Base-by-base conservation (phyloP, 441 rosid species). In the Eugenia klotzschiana region DNA sequence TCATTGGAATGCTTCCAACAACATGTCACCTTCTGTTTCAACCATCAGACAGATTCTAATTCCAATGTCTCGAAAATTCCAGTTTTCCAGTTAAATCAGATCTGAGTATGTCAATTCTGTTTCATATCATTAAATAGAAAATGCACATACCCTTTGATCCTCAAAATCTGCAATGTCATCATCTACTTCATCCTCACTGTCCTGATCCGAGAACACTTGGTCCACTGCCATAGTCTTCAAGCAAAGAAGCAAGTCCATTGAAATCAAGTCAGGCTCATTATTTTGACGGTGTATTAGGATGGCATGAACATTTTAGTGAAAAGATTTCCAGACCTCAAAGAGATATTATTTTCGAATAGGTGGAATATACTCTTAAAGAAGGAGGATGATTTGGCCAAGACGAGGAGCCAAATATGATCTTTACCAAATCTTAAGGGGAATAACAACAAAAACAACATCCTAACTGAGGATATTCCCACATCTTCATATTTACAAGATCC, bases 161-260 rank as follows among this genome's bases (percentile, higher is more conserved):
- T 91, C 93, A 87, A 91, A 88, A 87, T 89, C 93, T 77, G 90
- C 90, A 80, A 89, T 86, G 60, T 83, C 91, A 84, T 91, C 90
- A 79, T 87, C 91, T 80, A 91, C 90, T 88, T 91, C 93, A 53
- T 88, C 91, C 79, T 91, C 93, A 64, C 93, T 91, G 79, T 91
- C 93, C 79, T 82, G 84, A 54, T 89, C 91, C 41, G 90, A 91
- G 80, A 85, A 80, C 49, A 89, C 91, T 88, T 91, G 93, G 12
- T 89, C 90, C 22, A 83, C 23, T 37, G 58, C 89, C 93, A 91
- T 91, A 25, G 87, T 90, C 93, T 91, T 87, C 86, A 90, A 83
- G 82, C 26, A 80, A 84, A 86, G 83, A 83, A 83, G 23, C 58
- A 86, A 81, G 52, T 33, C 15, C 33, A 81, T 8, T 37, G 27